phyloP scores from a whole-genome alignment of 1,284 basidiomycete genomes.

The Boletus semigastroideus region DNA sequence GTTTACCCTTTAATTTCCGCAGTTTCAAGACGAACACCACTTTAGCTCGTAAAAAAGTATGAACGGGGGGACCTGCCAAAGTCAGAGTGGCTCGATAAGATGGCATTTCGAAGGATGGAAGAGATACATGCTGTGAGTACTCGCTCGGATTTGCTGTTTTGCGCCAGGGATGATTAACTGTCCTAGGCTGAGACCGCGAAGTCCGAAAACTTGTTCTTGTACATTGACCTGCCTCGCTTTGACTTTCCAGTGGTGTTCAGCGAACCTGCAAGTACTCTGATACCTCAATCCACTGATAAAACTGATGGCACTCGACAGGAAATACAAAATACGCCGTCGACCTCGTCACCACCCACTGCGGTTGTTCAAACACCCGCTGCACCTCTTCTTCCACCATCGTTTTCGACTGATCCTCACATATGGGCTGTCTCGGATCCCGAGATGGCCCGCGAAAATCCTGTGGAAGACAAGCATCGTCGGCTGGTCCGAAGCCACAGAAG shows the following conservation, averaged over 20 bases:
- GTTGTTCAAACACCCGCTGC: conserved; percentile 42
- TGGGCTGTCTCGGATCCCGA: conserved; percentile 96
- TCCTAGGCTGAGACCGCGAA: conserved; percentile 80
- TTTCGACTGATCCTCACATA: conserved; percentile 64
- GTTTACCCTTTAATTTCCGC: conserved; percentile 12
- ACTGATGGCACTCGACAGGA: conserved; percentile 29
- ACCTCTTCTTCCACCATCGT: conserved; percentile 46
- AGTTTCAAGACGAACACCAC: not conserved
- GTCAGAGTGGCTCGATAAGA: conserved; percentile 93
- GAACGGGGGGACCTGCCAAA: conserved; percentile 93
- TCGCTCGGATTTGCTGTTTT: not conserved
- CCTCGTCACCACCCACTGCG: conserved; percentile 37
- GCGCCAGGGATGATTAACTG: not conserved
- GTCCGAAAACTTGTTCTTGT: conserved; percentile 88
- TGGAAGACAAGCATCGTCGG: conserved; percentile 95
- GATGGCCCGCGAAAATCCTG: conserved; percentile 86
- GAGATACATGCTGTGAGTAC: conserved; percentile 80
- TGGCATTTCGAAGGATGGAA: conserved; percentile 92
- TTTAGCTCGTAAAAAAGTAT: conserved; percentile 91
- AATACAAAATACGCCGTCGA: conserved; percentile 37
- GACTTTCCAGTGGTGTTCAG: conserved; percentile 98
- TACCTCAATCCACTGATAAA: not conserved
- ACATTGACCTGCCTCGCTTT: conserved; percentile 95
- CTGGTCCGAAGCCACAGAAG: conserved; percentile 93
- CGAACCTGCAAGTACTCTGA: conserved; percentile 61